phyloP scores from a whole-genome alignment of 2,329 filamentous ascomycete species.

The Fusarium sp. region DNA sequence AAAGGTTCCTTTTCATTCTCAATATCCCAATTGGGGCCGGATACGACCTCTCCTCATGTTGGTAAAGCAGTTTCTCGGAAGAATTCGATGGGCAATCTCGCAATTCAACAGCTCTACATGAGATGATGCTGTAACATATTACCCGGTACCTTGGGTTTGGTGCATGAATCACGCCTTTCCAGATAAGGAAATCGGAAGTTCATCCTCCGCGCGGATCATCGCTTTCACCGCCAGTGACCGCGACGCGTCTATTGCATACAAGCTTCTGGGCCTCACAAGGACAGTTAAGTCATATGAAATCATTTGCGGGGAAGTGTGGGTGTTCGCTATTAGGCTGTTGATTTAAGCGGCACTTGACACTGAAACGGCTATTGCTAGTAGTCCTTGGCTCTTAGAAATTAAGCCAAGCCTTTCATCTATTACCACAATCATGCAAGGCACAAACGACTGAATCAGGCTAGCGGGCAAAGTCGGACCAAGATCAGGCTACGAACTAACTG shows the following conservation, averaged over 20 bases:
- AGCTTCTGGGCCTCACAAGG: neutral
- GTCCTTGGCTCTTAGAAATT: neutral
- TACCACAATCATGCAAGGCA: neutral
- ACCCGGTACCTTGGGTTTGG: neutral
- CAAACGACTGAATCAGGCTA: neutral
- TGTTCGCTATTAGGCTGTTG: constrained; percentile 9
- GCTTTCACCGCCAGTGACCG: constrained; percentile 3
- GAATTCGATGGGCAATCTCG: neutral
- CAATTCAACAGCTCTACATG: no score
- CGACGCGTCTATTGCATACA: neutral
- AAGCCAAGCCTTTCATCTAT: neutral
- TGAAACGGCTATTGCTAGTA: neutral
- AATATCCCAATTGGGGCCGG: no score
- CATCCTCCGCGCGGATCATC: neutral
- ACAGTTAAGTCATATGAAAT: neutral
- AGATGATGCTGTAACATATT: neutral
- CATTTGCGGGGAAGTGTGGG: constrained; percentile 6
- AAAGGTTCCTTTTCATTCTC: no score
- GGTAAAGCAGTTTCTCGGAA: no score
- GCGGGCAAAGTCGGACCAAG: no score
- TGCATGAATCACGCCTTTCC: neutral
- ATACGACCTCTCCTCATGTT: no score
- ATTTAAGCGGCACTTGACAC: neutral
- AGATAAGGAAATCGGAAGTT: neutral
- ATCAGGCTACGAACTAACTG: neutral